phyloP scores from a whole-genome alignment of 1,139 yeast genomes.

The Hemisphaericaspora subhashii region DNA sequence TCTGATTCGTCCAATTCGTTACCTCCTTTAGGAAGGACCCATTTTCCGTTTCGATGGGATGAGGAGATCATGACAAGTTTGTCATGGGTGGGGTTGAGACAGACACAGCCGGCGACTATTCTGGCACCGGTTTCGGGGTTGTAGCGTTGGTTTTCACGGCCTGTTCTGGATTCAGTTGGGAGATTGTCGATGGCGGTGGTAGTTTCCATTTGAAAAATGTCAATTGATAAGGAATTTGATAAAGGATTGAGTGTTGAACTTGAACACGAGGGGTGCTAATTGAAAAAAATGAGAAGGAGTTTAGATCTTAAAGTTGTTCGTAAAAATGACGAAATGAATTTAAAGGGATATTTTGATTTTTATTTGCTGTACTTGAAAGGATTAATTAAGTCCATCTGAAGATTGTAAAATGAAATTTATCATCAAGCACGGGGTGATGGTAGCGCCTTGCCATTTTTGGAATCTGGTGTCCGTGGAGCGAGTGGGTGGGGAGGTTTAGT shows the following conservation, averaged over 20 bases:
- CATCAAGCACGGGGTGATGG: no score
- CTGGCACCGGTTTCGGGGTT: conserved; percentile 68
- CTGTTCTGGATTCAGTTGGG: conserved; percentile 29
- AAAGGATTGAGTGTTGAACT: background rate
- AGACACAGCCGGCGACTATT: conserved; percentile 87
- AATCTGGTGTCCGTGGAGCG: no score
- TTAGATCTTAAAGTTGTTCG: no score
- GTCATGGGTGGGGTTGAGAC: conserved; percentile 55
- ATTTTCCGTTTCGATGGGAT: conserved; percentile 59
- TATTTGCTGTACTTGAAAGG: no score
- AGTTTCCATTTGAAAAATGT: conserved; percentile 1
- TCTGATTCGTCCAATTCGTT: conserved; percentile 81
- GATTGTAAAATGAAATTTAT: no score
- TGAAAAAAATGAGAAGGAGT: no score
- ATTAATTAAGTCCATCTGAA: no score
- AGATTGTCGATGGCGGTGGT: background rate
- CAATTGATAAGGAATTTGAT: background rate
- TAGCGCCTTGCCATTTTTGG: no score
- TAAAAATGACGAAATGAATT: no score
- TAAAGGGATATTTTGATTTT: no score
- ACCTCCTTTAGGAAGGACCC: conserved; percentile 97
- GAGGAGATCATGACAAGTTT: conserved; percentile 80
- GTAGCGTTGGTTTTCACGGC: conserved; percentile 42
- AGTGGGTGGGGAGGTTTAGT: no score
- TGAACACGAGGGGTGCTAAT: no score